These are phyloP conservation scores for Boletus tylopilopsis DNA, from an alignment of 768 basidiomycete species.

Conservation along the genomic window DNA sequence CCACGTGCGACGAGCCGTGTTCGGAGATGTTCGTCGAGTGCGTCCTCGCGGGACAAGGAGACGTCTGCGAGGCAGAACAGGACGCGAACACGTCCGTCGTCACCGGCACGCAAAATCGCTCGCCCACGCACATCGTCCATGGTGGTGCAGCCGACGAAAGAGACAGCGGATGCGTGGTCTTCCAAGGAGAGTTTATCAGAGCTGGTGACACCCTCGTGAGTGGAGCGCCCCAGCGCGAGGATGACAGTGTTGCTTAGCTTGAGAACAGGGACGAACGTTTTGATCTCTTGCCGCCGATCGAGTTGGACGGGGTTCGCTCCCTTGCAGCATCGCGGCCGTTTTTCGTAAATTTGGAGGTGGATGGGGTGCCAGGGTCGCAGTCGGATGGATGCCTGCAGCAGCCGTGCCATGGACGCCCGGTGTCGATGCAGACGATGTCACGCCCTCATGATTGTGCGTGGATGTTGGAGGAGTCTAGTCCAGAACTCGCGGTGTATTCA, in stretches of 20 bases:
- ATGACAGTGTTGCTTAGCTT: too few relatives aligned
- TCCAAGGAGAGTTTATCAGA: conserved; percentile 3
- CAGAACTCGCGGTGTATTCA: conserved; percentile 20
- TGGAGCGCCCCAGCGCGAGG: too few relatives aligned
- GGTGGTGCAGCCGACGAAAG: conserved; percentile 13
- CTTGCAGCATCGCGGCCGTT: conserved; percentile 42
- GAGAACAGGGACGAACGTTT: too few relatives aligned
- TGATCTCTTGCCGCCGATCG: conserved; percentile 4
- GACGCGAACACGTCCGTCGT: neutral
- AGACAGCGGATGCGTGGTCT: conserved; percentile 3
- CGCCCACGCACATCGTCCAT: conserved; percentile 15
- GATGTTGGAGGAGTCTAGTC: conserved; percentile 39
- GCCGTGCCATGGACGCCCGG: conserved; percentile 24
- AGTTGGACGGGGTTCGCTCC: conserved; percentile 40
- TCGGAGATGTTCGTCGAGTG: conserved; percentile 8
- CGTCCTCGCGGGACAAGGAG: conserved; percentile 1
- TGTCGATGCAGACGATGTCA: conserved; percentile 32
- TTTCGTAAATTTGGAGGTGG: conserved; percentile 38
- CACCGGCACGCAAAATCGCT: neutral
- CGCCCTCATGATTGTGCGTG: conserved; percentile 35
- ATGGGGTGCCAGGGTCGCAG: conserved; percentile 37
- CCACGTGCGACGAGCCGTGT: conserved; percentile 2
- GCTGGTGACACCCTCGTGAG: conserved; percentile 13
- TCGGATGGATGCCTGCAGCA: conserved; percentile 29
- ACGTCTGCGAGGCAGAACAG: neutral